A percentile compares a stretch with the other conserved stretches of the same genome.
Evolutionary conservation across 257 asterid species (phyloP).

Genomic region (Coffea eugenioides): DNA sequence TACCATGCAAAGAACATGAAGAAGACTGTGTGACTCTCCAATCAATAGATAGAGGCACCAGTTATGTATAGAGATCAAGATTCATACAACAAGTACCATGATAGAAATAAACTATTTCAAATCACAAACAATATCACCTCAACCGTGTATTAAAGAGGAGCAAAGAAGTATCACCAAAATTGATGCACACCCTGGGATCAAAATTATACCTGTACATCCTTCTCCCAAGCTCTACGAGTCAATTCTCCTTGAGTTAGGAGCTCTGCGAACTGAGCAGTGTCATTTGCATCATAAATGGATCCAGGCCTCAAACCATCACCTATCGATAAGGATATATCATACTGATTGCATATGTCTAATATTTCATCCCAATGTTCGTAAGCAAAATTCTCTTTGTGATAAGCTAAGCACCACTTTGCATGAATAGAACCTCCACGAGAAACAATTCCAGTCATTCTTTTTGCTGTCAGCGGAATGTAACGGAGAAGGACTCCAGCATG

Average conservation of each 20-base stretch:
- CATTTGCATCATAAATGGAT: conserved; percentile 92
- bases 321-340: conserved; percentile 81
- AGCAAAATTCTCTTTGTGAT: conserved; percentile 93
- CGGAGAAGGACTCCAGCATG: conserved; percentile 94
- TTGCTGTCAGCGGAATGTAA: conserved; percentile 88
- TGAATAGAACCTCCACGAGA: conserved; percentile 97
- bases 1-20: not conserved
- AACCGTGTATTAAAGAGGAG: not conserved
- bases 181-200: not conserved
- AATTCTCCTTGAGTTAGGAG: conserved; percentile 93
- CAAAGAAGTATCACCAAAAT: not conserved
- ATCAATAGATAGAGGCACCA: not conserved
- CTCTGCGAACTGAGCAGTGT: conserved; percentile 92
- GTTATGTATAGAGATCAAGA: too few relatives aligned
- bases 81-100: not conserved
- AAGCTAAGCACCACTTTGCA: conserved; percentile 96
- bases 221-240: conserved; percentile 93
- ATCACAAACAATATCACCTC: not conserved
- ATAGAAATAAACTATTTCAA: not conserved
- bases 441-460: conserved; percentile 91
- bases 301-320: conserved; percentile 99
- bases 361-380: conserved; percentile 98
- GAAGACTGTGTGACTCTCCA: not conserved
- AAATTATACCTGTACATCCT: conserved; percentile 80
- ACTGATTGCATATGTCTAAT: conserved; percentile 86